phyloP scores from a whole-genome alignment of 768 basidiomycete species.

The Pleurotus sapidus region DNA sequence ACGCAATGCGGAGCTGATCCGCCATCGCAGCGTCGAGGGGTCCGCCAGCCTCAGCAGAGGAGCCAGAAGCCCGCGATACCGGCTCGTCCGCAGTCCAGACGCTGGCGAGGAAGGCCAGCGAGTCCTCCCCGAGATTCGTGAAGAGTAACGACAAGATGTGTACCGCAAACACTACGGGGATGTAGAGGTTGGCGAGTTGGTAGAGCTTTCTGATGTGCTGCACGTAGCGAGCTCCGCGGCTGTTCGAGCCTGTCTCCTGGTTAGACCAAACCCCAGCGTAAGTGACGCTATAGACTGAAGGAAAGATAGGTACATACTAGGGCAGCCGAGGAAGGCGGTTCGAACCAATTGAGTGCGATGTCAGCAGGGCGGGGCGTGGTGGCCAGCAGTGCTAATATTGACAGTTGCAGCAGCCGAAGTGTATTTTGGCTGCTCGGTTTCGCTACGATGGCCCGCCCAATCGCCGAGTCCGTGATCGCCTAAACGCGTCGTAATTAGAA shows the following conservation, averaged over 20 bases:
- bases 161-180: slow-evolving; percentile 43
- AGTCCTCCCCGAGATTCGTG: slow-evolving; percentile 60
- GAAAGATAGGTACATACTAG: background rate
- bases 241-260: slow-evolving; percentile 12
- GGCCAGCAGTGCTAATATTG: slow-evolving; percentile 50
- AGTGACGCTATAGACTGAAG: slow-evolving; percentile 5
- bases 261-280: no score
- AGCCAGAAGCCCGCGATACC: slow-evolving; percentile 69
- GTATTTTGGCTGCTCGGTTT: slow-evolving; percentile 65
- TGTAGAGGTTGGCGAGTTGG: slow-evolving; percentile 55
- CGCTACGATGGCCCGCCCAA: slow-evolving; percentile 47
- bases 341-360: slow-evolving; percentile 51
- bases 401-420: slow-evolving; percentile 52
- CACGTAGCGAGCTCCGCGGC: slow-evolving; percentile 43
- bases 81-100: slow-evolving; percentile 45
- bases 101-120: slow-evolving; percentile 79
- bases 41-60: slow-evolving; percentile 58
- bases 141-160: slow-evolving; percentile 66
- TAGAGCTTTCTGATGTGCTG: slow-evolving; percentile 67
- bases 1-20: slow-evolving; percentile 41
- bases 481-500: slow-evolving; percentile 15
- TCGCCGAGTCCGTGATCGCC: slow-evolving; percentile 40
- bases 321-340: slow-evolving; percentile 21
- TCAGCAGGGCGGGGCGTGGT: slow-evolving; percentile 43
- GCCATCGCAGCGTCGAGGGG: slow-evolving; percentile 15